Conservation (phyloP, 1,139 yeast species). For the Debaryomyces udenii region DNA sequence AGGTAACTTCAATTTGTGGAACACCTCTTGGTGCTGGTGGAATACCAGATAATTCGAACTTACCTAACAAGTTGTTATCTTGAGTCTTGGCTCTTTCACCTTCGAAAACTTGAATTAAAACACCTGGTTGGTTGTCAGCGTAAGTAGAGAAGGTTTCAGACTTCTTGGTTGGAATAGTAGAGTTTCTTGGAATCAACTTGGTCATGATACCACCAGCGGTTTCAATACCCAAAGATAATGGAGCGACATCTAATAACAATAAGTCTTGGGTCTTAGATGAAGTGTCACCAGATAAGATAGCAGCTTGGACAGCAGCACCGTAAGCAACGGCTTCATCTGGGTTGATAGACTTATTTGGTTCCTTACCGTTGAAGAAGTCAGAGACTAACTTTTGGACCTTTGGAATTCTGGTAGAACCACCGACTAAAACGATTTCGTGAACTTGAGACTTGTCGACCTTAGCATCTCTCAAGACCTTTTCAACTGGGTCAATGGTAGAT, state of each 20-base stretch:
- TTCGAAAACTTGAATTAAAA: conserved; percentile 91
- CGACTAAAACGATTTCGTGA: conserved; percentile 95
- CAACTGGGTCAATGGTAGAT: conserved; percentile 95
- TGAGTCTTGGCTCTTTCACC: conserved; percentile 97
- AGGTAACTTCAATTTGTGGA: conserved; percentile 95
- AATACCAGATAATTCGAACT: conserved; percentile 91
- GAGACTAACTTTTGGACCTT: conserved; percentile 96
- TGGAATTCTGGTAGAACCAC: conserved; percentile 99
- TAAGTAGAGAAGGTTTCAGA: conserved; percentile 96
- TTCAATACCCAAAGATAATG: conserved; percentile 94
- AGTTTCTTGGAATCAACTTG: conserved; percentile 93
- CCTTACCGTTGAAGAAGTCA: conserved; percentile 97
- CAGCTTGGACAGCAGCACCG: conserved; percentile 99
- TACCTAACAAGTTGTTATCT: conserved; percentile 94
- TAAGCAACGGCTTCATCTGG: conserved; percentile 99
- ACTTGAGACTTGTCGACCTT: conserved; percentile 86
- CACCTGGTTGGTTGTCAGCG: conserved; percentile 97
- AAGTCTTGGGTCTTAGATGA: conserved; percentile 77
- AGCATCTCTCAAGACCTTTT: conserved; percentile 95
- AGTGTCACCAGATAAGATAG: conserved; percentile 69
- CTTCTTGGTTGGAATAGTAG: conserved; percentile 95
- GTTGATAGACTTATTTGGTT: conserved; percentile 92
- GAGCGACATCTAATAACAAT: conserved; percentile 86
- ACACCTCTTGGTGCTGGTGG: conserved; percentile 99
- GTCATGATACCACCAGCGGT: conserved; percentile 99